A percentile compares a stretch with the other conserved stretches of the same genome.
phyloP scores from a whole-genome alignment of 2,329 filamentous ascomycete genomes.

The Pezicula radicicola region DNA sequence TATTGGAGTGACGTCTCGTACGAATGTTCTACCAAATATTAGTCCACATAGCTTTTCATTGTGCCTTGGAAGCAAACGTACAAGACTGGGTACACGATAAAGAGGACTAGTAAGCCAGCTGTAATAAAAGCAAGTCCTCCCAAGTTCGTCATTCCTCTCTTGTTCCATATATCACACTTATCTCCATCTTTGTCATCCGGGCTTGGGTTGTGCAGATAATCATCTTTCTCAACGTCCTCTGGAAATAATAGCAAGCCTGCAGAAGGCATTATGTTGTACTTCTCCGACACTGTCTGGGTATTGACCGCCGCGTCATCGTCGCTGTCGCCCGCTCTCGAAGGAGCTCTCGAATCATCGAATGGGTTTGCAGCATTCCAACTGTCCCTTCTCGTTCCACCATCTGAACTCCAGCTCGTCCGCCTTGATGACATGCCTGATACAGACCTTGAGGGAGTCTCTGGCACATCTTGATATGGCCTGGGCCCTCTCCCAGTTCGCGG shows the following conservation, averaged over 20 bases:
- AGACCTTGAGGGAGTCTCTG: slow-evolving; percentile 39
- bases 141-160: slow-evolving; percentile 60
- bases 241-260: slow-evolving; percentile 65
- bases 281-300: slow-evolving; percentile 70
- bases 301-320: slow-evolving; percentile 63
- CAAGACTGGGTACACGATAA: slow-evolving; percentile 69
- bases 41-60: slow-evolving; percentile 12
- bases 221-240: slow-evolving; percentile 72
- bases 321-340: slow-evolving; percentile 54
- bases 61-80: slow-evolving; percentile 38
- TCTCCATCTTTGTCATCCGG: slow-evolving; percentile 58
- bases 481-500: slow-evolving; percentile 42
- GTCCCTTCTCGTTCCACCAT: slow-evolving; percentile 46
- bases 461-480: slow-evolving; percentile 48
- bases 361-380: slow-evolving; percentile 33
- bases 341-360: slow-evolving; percentile 57
- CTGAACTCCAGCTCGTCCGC: slow-evolving; percentile 64
- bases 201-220: slow-evolving; percentile 69
- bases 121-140: slow-evolving; percentile 59
- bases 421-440: slow-evolving; percentile 49
- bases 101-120: slow-evolving; percentile 59
- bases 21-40: slow-evolving; percentile 49
- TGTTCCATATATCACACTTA: slow-evolving; percentile 64
- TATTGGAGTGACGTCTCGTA: slow-evolving; percentile 34
- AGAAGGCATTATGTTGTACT: slow-evolving; percentile 69